Percentiles rank a stretch among this genome's conserved stretches.
Conservation (phyloP, 1,284 basidiomycete species). For the Exobasidium rhododendri region DNA sequence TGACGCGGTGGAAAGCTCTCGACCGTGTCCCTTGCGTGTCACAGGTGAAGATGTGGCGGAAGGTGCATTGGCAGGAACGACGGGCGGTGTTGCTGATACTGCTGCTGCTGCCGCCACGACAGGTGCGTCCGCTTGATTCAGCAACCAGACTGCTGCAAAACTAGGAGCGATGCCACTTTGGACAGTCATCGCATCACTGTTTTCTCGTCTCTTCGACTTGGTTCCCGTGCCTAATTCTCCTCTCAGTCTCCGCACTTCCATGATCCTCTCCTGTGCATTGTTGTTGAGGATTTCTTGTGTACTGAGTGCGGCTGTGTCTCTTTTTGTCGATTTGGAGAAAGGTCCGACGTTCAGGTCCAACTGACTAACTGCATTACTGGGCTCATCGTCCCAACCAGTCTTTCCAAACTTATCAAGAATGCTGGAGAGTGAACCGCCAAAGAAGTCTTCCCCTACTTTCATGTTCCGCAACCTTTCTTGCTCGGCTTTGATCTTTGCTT, state of each 20-base stretch:
- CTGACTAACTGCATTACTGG: slow-evolving; percentile 26
- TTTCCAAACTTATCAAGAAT: slow-evolving; percentile 38
- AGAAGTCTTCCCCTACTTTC: slow-evolving; percentile 51
- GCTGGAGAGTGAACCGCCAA: slow-evolving; percentile 32
- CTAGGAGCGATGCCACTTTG: slow-evolving; percentile 37
- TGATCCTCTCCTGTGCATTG: slow-evolving; percentile 33
- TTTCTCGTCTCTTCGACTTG: slow-evolving; percentile 5
- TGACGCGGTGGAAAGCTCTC: slow-evolving; percentile 3
- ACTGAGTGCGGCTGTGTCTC: not conserved
- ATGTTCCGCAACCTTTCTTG: slow-evolving; percentile 44
- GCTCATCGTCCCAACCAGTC: slow-evolving; percentile 20
- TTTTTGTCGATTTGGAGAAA: not conserved
- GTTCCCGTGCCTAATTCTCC: slow-evolving; percentile 21
- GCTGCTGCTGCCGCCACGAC: slow-evolving; percentile 13
- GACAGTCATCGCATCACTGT: slow-evolving; percentile 19
- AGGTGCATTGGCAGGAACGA: not conserved
- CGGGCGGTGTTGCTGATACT: slow-evolving; percentile 6
- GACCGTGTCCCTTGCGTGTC: not conserved
- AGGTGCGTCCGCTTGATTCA: slow-evolving; percentile 23
- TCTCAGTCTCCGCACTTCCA: slow-evolving; percentile 34
- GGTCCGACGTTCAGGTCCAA: slow-evolving; percentile 15
- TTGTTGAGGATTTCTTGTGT: slow-evolving; percentile 10
- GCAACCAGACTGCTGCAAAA: slow-evolving; percentile 43
- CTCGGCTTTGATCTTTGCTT: slow-evolving; percentile 33
- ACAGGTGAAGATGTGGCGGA: not conserved